These are phyloP conservation scores for Salix purpurea DNA, from an alignment of 345 rosid genomes.

Conservation along the genomic window DNA sequence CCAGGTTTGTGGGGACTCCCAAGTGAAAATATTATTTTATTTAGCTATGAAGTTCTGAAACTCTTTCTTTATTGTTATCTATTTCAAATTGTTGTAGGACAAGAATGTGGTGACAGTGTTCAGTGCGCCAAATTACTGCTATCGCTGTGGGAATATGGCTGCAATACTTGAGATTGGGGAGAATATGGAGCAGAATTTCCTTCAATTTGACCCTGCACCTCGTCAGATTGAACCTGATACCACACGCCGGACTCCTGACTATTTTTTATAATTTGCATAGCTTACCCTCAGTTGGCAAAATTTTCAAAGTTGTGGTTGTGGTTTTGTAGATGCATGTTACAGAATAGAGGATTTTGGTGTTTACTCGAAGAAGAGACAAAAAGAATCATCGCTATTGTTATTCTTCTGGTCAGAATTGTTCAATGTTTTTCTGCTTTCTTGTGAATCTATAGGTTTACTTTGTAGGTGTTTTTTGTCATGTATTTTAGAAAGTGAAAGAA, in stretches of 20 bases:
- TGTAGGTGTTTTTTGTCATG: conserved; percentile 21
- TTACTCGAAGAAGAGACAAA: conserved; percentile 23
- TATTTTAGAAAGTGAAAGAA: conserved; percentile 27
- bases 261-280: conserved; percentile 67
- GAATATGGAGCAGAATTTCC: conserved; percentile 93
- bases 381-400: conserved; percentile 20
- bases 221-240: conserved; percentile 91
- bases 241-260: conserved; percentile 91
- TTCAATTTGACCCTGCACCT: conserved; percentile 93
- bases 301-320: conserved; percentile 20
- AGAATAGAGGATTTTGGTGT: conserved; percentile 22
- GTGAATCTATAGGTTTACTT: conserved; percentile 29
- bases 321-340: conserved; percentile 45
- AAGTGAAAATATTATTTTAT: neutral
- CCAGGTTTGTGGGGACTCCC: conserved; percentile 18
- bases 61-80: neutral
- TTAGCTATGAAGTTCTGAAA: neutral
- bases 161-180: conserved; percentile 92
- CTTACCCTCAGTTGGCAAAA: conserved; percentile 11
- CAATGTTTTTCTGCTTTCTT: conserved; percentile 17
- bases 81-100: conserved; percentile 33
- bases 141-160: conserved; percentile 84
- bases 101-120: conserved; percentile 81
- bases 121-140: conserved; percentile 81
- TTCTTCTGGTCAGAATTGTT: conserved; percentile 29